Evolutionary conservation across 495 filamentous ascomycete species (phyloP).

Genomic region (Neurospora sp.): DNA sequence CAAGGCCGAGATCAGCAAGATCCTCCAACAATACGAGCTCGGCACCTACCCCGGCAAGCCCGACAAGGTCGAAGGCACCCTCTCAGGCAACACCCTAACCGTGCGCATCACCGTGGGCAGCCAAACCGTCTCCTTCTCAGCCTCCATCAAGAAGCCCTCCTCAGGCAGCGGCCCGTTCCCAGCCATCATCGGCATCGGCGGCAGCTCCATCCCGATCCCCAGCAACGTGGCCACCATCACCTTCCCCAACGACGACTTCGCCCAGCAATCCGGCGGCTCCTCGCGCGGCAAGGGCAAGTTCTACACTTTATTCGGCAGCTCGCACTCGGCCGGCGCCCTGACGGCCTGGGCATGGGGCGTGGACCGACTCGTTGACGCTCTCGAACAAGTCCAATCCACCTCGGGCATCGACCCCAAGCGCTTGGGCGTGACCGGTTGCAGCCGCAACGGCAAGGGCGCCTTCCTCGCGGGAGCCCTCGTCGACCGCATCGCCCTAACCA

Average conservation of each 20-base stretch:
- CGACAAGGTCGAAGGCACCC: slow-evolving; percentile 32
- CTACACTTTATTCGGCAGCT: slow-evolving; percentile 41
- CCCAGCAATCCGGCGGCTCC: slow-evolving; percentile 25
- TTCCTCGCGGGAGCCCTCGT: slow-evolving; percentile 42
- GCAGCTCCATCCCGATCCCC: slow-evolving; percentile 36
- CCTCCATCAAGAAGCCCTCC: slow-evolving; percentile 33
- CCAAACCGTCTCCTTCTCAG: slow-evolving; percentile 38
- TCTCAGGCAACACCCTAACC: slow-evolving; percentile 29
- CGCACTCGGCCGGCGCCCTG: slow-evolving; percentile 39
- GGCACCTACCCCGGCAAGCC: slow-evolving; percentile 37
- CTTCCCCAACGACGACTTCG: slow-evolving; percentile 42
- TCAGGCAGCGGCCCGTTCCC: slow-evolving; percentile 32
- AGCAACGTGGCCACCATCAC: slow-evolving; percentile 36
- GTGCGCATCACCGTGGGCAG: slow-evolving; percentile 36
- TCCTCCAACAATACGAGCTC: slow-evolving; percentile 44
- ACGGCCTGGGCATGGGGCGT: slow-evolving; percentile 48
- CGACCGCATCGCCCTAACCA: slow-evolving; percentile 41
- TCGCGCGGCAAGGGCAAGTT: slow-evolving; percentile 39
- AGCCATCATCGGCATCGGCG: slow-evolving; percentile 43
- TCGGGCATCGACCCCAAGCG: slow-evolving; percentile 40
- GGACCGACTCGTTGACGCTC: slow-evolving; percentile 41
- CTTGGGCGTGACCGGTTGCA: slow-evolving; percentile 44
- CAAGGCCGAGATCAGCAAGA: slow-evolving; percentile 38
- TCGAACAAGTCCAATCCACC: slow-evolving; percentile 35
- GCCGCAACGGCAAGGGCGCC: slow-evolving; percentile 47